phyloP scores from a whole-genome alignment of 164 flowering plant genomes.

The Vitis rupestris region DNA sequence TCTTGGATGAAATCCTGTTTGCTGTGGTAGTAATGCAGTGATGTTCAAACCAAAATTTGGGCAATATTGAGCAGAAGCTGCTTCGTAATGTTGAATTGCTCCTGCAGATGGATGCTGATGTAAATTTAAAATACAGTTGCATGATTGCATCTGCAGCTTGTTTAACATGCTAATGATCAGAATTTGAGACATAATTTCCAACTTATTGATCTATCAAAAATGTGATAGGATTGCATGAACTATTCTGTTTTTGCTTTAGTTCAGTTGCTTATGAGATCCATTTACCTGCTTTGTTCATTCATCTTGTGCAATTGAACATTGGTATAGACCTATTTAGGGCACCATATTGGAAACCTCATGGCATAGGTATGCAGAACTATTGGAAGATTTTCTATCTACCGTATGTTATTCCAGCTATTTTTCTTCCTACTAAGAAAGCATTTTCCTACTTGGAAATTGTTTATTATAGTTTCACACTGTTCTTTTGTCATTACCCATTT shows the following conservation, averaged over 20 bases:
- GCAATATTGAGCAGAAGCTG: background rate
- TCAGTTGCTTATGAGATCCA: background rate
- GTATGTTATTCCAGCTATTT: too few relatives aligned
- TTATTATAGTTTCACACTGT: too few relatives aligned
- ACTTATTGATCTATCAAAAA: background rate
- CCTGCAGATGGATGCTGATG: background rate
- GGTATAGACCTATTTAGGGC: too few relatives aligned
- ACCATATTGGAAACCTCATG: too few relatives aligned
- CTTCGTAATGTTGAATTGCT: background rate
- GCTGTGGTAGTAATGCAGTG: background rate
- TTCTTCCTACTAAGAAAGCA: too few relatives aligned
- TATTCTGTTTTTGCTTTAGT: background rate
- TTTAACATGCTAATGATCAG: background rate
- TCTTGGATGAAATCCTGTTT: background rate
- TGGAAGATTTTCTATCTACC: too few relatives aligned
- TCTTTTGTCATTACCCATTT: too few relatives aligned
- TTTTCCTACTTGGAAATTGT: too few relatives aligned
- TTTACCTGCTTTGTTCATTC: background rate
- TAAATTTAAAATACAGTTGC: background rate
- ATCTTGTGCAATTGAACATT: too few relatives aligned
- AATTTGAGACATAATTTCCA: background rate
- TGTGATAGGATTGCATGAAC: background rate
- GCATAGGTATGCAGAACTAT: too few relatives aligned
- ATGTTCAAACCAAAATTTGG: background rate
- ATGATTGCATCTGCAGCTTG: background rate